Evolutionary conservation across 2,329 filamentous ascomycete species (phyloP).

Genomic region (Ophiostoma pallidulum): DNA sequence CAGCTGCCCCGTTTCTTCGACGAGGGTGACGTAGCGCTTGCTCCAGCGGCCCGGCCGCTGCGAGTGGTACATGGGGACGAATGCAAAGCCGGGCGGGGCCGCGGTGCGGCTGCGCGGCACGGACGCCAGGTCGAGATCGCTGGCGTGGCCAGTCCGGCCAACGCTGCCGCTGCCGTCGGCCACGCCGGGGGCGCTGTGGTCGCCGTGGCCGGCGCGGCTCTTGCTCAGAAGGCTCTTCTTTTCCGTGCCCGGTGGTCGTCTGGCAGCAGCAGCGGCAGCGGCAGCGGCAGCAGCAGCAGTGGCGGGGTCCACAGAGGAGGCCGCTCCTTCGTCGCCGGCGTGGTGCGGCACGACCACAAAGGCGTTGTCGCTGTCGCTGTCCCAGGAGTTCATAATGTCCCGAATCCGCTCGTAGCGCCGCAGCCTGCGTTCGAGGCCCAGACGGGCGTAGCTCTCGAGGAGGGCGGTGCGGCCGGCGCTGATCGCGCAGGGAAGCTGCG

Average conservation of each 20-base stretch:
- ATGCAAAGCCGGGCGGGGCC: conserved; percentile 53
- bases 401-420: conserved; percentile 79
- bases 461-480: conserved; percentile 59
- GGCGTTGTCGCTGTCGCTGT: conserved; percentile 66
- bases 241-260: background rate
- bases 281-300: background rate
- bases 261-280: background rate
- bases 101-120: conserved; percentile 46
- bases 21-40: conserved; percentile 70
- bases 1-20: conserved; percentile 59
- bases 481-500: conserved; percentile 52
- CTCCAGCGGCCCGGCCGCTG: conserved; percentile 79
- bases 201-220: background rate
- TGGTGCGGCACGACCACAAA: conserved; percentile 59
- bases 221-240: background rate
- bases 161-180: background rate
- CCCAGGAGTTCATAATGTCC: conserved; percentile 90
- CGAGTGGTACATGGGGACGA: conserved; percentile 67
- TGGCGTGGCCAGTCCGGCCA: conserved; percentile 22
- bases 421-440: conserved; percentile 73
- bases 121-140: conserved; percentile 54
- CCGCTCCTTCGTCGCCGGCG: no score
- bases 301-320: conserved; percentile 37
- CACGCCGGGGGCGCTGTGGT: background rate
- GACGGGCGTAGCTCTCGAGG: conserved; percentile 62